Evolutionary conservation across 179 eudicot species (phyloP).

Genomic region (Silene noctiflora): DNA sequence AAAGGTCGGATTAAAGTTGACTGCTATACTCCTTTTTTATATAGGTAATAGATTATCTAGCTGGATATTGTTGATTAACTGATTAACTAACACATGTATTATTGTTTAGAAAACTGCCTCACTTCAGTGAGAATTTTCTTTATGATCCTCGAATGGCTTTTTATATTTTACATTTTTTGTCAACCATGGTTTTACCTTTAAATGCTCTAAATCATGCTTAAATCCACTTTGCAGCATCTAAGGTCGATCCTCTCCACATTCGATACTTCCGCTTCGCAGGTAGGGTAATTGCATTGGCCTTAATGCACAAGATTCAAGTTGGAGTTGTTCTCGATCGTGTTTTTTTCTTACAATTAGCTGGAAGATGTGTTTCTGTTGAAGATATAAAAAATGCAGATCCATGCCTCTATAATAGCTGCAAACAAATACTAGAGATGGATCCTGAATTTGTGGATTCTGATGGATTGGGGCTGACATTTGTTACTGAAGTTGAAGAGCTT

Average conservation of each 20-base stretch:
- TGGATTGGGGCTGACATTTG: constrained; percentile 74
- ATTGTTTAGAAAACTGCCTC: neutral
- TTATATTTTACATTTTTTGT: neutral
- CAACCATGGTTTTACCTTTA: neutral
- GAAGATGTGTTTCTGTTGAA: constrained; percentile 53
- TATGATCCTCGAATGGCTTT: neutral
- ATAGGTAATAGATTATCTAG: neutral
- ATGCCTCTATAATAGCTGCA: constrained; percentile 72
- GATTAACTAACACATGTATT: neutral
- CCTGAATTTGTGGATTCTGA: constrained; percentile 75
- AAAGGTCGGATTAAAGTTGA: no score
- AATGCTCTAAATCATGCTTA: constrained; percentile 4
- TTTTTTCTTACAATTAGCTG: constrained; percentile 71
- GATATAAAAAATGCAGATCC: constrained; percentile 90
- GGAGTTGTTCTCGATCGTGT: constrained; percentile 84
- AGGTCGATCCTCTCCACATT: constrained; percentile 74
- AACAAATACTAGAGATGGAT: constrained; percentile 84
- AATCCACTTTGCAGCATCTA: constrained; percentile 65
- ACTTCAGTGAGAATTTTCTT: neutral
- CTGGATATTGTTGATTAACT: neutral
- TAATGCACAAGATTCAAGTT: constrained; percentile 85
- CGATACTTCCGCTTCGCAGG: constrained; percentile 78
- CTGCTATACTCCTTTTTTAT: no score
- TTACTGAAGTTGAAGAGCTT: constrained; percentile 68
- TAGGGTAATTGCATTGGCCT: constrained; percentile 75